phyloP scores from a whole-genome alignment of 495 filamentous ascomycete species.

The Immersiella caudata region DNA sequence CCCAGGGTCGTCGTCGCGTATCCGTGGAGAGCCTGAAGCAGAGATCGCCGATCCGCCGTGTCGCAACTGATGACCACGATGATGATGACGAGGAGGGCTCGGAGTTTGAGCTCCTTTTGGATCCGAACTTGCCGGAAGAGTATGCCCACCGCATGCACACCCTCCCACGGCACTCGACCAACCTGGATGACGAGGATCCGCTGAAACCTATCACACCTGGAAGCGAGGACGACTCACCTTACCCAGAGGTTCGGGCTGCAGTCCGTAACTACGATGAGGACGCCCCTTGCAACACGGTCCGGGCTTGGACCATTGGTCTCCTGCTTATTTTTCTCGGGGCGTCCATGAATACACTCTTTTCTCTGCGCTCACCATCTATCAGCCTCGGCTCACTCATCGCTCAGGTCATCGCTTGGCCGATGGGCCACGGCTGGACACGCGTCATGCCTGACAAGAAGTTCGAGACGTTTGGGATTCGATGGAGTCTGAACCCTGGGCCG shows the following conservation, averaged over 20 bases:
- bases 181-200: conserved; percentile 41
- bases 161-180: conserved; percentile 26
- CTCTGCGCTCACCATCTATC: conserved; percentile 66
- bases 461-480: conserved; percentile 57
- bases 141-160: conserved; percentile 28
- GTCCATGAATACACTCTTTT: conserved; percentile 71
- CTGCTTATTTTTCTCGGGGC: conserved; percentile 66
- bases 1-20: conserved; percentile 30
- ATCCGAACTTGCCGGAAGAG: conserved; percentile 54
- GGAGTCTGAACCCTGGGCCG: conserved; percentile 67
- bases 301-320: conserved; percentile 74
- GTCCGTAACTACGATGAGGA: conserved; percentile 68
- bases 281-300: conserved; percentile 68
- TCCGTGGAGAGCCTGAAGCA: conserved; percentile 38
- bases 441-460: conserved; percentile 55
- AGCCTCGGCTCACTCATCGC: conserved; percentile 68
- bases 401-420: conserved; percentile 70
- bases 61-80: conserved; percentile 20
- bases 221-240: conserved; percentile 60
- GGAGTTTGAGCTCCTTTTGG: conserved; percentile 49
- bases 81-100: conserved; percentile 43
- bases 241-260: conserved; percentile 67
- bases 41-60: background rate
- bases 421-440: conserved; percentile 60
- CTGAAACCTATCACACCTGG: conserved; percentile 23